Evolutionary conservation across 2,329 filamentous ascomycete species (phyloP), one percentile per base, ranked within the genome.

Genomic region (Verticillium tricorpus): DNA sequence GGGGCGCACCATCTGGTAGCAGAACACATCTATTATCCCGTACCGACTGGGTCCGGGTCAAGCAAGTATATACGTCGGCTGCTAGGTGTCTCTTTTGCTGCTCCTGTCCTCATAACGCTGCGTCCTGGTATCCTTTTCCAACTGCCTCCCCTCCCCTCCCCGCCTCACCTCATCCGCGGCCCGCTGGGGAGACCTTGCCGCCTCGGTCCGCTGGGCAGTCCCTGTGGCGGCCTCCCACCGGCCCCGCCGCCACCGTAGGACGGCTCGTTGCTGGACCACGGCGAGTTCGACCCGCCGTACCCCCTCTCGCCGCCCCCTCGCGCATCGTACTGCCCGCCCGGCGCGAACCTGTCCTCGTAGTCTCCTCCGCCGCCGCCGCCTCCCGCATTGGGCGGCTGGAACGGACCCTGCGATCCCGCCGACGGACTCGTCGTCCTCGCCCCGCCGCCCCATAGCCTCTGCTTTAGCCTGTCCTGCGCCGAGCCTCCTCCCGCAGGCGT

Each of bases 381-480:
- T 2, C 65, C 40, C 22, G 59, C 59, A 22, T 71, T 69, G 17
- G 80, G 77, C 52, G 82, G 80, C 62, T 81, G 78, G 64, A 82
- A 84, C 6, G 82, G 80, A 3, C 78, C 77, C 60, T 75, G 70
- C 14, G 64, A 67, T 45, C 68, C 65, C 19, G 74, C 72, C 28
- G 77, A 77, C 9, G 86, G 85, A 66, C 86, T 89, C 57, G 80
- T 79, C 54, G 84, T 84, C 66, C 83, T 81, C 25, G 84, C 76
- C 5, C 81, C 81, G 34, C 85, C 83, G n/a, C 86, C 87, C 82
- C 92, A 92, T 56, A 97, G 77, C 64, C 91, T 81, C 69, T 93
- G 91, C 71, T 92, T 91, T 68, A 97, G 79, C 67, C 91, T 82
- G 69, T 96, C 91, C 77, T 96, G 91, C 58, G 92, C 92, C 22